Evolutionary conservation across 1,284 basidiomycete species (phyloP).

Genomic region (Exsudoporus floridanus): DNA sequence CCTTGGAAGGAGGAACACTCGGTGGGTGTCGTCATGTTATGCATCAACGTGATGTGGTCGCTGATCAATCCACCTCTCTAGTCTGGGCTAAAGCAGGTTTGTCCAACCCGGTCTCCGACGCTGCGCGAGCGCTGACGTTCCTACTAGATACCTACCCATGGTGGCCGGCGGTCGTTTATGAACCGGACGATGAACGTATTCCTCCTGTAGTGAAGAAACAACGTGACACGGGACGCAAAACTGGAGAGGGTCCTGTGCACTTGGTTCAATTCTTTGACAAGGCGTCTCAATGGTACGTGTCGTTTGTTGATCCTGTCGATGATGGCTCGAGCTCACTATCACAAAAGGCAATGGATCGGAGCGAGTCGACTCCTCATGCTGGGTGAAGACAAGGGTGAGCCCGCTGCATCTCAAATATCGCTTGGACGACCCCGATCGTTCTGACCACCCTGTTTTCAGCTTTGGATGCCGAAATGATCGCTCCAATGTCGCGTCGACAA

Average conservation of each 20-base stretch:
- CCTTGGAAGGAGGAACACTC: constrained; percentile 50
- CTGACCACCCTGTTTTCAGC: constrained; percentile 35
- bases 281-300: constrained; percentile 52
- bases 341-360: constrained; percentile 50
- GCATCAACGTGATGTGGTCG: constrained; percentile 8
- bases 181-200: constrained; percentile 51
- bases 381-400: constrained; percentile 57
- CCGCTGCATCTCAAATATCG: not conserved
- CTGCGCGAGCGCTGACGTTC: constrained; percentile 7
- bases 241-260: constrained; percentile 41
- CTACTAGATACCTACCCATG: constrained; percentile 56
- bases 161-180: constrained; percentile 64
- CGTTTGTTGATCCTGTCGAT: not conserved
- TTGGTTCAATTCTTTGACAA: constrained; percentile 73
- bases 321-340: constrained; percentile 1
- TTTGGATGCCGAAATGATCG: constrained; percentile 52
- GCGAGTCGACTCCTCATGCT: constrained; percentile 51
- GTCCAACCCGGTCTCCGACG: not conserved
- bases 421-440: not conserved
- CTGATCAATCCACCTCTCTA: constrained; percentile 21
- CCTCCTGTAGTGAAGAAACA: constrained; percentile 48
- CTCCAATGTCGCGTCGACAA: constrained; percentile 44
- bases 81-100: constrained; percentile 66
- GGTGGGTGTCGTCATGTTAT: constrained; percentile 39
- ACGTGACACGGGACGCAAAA: constrained; percentile 35